Conservation (phyloP, 176 grass and related monocot genomes). For the Carex littledalei region DNA sequence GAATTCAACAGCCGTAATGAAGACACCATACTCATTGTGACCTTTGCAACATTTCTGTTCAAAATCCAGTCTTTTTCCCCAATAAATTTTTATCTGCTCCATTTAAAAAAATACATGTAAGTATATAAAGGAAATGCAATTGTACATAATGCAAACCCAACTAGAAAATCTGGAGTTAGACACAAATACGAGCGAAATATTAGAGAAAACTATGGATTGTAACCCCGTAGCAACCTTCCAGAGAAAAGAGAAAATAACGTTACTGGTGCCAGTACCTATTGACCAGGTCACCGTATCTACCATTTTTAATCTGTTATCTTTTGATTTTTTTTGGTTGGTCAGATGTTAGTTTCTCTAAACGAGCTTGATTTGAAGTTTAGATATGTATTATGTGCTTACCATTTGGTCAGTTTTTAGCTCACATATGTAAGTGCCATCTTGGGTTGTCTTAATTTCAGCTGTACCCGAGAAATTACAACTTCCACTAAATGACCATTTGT, state of each 20-base stretch:
- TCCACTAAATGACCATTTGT: constrained; percentile 52
- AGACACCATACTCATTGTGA: constrained; percentile 29
- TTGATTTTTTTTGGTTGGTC: background rate
- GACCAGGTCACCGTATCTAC: background rate
- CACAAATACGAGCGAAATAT: background rate
- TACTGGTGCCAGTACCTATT: background rate
- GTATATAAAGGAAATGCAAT: constrained; percentile 9
- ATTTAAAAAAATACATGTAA: constrained; percentile 1
- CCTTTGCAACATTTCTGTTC: constrained; percentile 49
- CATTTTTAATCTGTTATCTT: background rate
- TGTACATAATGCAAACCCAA: background rate
- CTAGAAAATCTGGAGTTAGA: background rate
- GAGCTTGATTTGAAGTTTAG: background rate
- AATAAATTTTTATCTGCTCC: constrained; percentile 68
- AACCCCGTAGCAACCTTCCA: background rate
- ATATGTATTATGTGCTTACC: constrained; percentile 42
- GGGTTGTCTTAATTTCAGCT: constrained; percentile 27
- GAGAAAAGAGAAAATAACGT: background rate
- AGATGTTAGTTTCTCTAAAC: background rate
- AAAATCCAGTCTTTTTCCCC: constrained; percentile 62
- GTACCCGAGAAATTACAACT: constrained; percentile 39
- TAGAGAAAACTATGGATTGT: background rate
- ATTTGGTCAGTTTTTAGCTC: constrained; percentile 42
- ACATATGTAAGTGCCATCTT: constrained; percentile 42
- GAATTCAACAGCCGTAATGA: constrained; percentile 67